Percentiles rank a stretch among this genome's conserved stretches.
Conservation (phyloP, 2,329 filamentous ascomycete genomes). For the Rhynchosporium graminicola region DNA sequence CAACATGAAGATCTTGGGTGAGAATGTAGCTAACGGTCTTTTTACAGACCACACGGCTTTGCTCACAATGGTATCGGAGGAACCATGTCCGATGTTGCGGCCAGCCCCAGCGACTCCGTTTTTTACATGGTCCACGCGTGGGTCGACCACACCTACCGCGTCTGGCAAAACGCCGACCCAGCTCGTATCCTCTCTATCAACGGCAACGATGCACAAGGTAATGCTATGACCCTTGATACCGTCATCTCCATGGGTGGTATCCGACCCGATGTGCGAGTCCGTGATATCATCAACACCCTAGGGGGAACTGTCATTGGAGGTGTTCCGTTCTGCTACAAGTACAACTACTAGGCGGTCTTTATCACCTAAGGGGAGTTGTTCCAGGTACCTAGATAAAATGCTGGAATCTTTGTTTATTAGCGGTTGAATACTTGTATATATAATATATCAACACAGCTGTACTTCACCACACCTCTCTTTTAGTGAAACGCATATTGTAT, state of each 20-base stretch:
- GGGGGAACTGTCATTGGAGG: constrained; percentile 17
- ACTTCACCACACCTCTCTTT: not conserved
- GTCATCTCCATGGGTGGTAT: constrained; percentile 19
- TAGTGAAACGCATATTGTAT: not conserved
- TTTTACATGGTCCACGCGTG: constrained; percentile 26
- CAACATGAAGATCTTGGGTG: not conserved
- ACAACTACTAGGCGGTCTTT: constrained; percentile 22
- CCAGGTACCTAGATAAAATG: not conserved
- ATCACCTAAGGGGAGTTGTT: constrained; percentile 1
- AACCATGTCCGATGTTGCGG: constrained; percentile 22
- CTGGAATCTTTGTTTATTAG: constrained; percentile 1
- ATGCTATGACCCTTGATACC: constrained; percentile 21
- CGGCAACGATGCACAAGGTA: constrained; percentile 17
- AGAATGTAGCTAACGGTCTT: not conserved
- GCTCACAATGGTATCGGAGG: constrained; percentile 26
- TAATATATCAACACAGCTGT: not conserved
- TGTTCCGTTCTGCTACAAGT: constrained; percentile 22
- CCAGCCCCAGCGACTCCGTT: constrained; percentile 18
- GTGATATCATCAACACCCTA: constrained; percentile 24
- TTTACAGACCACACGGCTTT: constrained; percentile 21
- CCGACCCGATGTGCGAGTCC: constrained; percentile 17
- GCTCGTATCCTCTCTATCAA: constrained; percentile 17
- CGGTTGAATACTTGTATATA: constrained; percentile 4
- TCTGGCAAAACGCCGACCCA: constrained; percentile 23
- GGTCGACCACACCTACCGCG: constrained; percentile 24